Base-by-base conservation (phyloP, 2,329 filamentous ascomycete species). In the Fusarium clavum region DNA sequence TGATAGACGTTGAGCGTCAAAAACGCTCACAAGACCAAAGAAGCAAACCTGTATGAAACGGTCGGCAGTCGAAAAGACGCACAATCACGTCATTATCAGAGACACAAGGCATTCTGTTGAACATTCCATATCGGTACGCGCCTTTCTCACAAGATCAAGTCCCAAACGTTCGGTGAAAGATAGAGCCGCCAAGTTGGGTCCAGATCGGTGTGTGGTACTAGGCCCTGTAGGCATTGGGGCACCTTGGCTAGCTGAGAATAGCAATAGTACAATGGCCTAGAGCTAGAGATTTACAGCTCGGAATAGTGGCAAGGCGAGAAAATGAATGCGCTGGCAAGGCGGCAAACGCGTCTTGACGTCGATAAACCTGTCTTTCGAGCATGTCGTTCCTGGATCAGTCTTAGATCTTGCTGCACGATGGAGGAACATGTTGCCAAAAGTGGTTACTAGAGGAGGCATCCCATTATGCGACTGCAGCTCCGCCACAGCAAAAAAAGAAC, bases 401-500 rank as follows among this genome's bases (percentile, higher is more conserved):
- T 70, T 49, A 60, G 67, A 70, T 71, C 61, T 52, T 53, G 45
- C 61, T 71, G 65, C 61, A 73, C 59, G 70, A 64, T 61, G 66
- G 64, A 68, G 71, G 58, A 72, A 48, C 61, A 48, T 61, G 47
- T 64, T 49, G 71, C 71, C 65, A 64, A 72, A 73, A 66, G 63
- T 61, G 73, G 73, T 49, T 69, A 62, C 67, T 49, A 56, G 49
- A 62, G 73, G 74, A 76, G 74, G 74, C 72, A 76, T 74, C 74
- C 73, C 64, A 70, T 29, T 56, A 58, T 57, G 51, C 46, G 52
- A 29, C 2, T 38, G 34, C 25, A 74, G 76, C 81, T 82, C 77
- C 80, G 81, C 81, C 81, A 82, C 81, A 78, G 58, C 30, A 46
- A 59, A 57, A 56, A 52, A 18, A n/a, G 20, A 18, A 49, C 29